A percentile compares a stretch with the other conserved stretches of the same genome.
These are phyloP conservation scores for Komagataella pseudopastoris DNA, from an alignment of 805 yeast genomes.

Conservation along the genomic window DNA sequence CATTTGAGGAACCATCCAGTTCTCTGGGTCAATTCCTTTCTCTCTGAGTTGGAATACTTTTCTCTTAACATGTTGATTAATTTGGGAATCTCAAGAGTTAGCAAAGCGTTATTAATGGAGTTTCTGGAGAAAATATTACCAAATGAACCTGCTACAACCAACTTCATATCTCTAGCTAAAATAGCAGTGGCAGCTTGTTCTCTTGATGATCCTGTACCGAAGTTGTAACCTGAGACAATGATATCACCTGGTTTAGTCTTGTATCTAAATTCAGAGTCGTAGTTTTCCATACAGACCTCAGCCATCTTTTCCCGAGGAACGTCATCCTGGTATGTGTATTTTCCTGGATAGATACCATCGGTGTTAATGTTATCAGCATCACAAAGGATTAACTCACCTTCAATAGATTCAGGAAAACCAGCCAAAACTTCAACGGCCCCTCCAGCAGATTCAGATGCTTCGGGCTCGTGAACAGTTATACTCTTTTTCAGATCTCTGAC, in stretches of 20 bases:
- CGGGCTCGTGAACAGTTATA: slow-evolving; percentile 19
- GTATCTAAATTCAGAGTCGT: slow-evolving; percentile 74
- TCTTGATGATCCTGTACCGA: slow-evolving; percentile 97
- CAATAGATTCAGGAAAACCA: slow-evolving; percentile 83
- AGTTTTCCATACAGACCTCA: slow-evolving; percentile 98
- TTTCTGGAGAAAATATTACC: slow-evolving; percentile 95
- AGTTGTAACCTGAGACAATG: slow-evolving; percentile 83
- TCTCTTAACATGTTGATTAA: slow-evolving; percentile 67
- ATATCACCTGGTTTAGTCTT: slow-evolving; percentile 85
- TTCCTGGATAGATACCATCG: slow-evolving; percentile 98
- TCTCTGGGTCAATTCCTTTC: slow-evolving; percentile 75
- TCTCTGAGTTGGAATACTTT: slow-evolving; percentile 34
- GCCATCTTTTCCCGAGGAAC: slow-evolving; percentile 95
- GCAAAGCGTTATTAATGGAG: slow-evolving; percentile 88
- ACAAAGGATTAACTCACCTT: slow-evolving; percentile 88
- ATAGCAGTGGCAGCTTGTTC: slow-evolving; percentile 99
- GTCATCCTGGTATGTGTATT: slow-evolving; percentile 97
- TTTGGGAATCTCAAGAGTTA: slow-evolving; percentile 88
- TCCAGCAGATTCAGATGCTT: slow-evolving; percentile 15
- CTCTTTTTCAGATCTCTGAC: slow-evolving; percentile 34
- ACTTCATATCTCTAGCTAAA: slow-evolving; percentile 81
- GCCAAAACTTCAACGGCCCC: slow-evolving; percentile 61
- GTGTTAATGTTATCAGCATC: slow-evolving; percentile 96
- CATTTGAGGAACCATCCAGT: slow-evolving; percentile 89
- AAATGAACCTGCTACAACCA: slow-evolving; percentile 94